Evolutionary conservation across 75 land plant species (phyloP), one percentile per base, ranked within the genome.

Genomic region (Chamaecyparis obtusa): DNA sequence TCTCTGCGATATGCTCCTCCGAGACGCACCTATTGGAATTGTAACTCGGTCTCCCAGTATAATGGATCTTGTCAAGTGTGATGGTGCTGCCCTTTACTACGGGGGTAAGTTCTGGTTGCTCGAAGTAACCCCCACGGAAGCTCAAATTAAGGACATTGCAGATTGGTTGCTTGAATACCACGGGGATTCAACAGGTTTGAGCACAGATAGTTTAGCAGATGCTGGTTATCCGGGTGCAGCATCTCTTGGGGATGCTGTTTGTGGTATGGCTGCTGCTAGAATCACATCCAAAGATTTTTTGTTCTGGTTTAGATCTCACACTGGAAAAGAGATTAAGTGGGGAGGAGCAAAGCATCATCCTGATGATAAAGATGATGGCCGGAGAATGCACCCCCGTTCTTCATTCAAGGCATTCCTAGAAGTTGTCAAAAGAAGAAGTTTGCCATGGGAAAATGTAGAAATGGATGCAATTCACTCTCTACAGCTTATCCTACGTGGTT

Each of bases 391-490:
- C 85, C 99, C 99, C 0, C 94, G 99, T 11, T 95, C 97, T 2
- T 98, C 99, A 8, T 98, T 98, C 89, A 94, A 97, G 85, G 99
- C 97, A 48, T 98, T 98, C 86, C 71, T 97, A 36, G 99, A 98
- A 87, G 99, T 98, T 67, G 97, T 98, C 33, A 98, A 98, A 90
- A 91, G 94, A 83, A 91, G 96, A 83, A 98, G 99, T 87, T 87
- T 94, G 85, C 99, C 99, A 13, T 98, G 99, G 99, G 99, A 98
- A 80, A 98, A 94, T 89, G 92, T 96, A 27, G 99, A 98, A 84
- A 97, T 98, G 98, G 99, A 98, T 90, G 99, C 99, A 8, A 98
- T 98, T 49, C 99, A 98, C 80, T 98, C 99, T 3, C 88, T 98
- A 90, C 99, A 97, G 90, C 93, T 97, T 76, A 98, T 98, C 83